These are phyloP conservation scores for Coriolopsis trogii DNA, from an alignment of 1,284 basidiomycete species.

Conservation along the genomic window DNA sequence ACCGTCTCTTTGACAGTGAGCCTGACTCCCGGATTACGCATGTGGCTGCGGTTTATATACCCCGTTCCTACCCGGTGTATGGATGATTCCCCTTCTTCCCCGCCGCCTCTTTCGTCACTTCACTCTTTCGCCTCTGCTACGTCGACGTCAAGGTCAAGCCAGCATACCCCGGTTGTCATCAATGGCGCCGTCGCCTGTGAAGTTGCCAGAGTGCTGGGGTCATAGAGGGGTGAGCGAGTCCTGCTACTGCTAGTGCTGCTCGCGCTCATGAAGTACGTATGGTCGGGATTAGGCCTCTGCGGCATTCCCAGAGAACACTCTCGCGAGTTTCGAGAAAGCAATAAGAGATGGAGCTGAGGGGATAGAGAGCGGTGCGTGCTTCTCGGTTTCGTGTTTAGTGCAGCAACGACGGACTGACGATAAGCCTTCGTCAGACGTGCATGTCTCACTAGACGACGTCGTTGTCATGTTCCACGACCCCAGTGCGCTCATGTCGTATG, in stretches of 20 bases:
- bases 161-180: neutral
- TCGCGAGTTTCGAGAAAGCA: slow-evolving; percentile 91
- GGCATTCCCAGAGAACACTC: slow-evolving; percentile 89
- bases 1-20: too few species aligned
- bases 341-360: slow-evolving; percentile 93
- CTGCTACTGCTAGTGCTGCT: neutral
- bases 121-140: too few species aligned
- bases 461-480: slow-evolving; percentile 98
- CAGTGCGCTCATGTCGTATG: slow-evolving; percentile 47
- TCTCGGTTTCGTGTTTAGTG: too few species aligned
- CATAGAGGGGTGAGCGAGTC: slow-evolving; percentile 81
- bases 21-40: too few species aligned
- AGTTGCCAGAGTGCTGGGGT: slow-evolving; percentile 81
- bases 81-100: too few species aligned
- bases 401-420: slow-evolving; percentile 26
- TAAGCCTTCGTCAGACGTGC: slow-evolving; percentile 73
- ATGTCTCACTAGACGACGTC: slow-evolving; percentile 88
- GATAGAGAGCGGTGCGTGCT: slow-evolving; percentile 85
- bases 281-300: slow-evolving; percentile 81
- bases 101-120: too few species aligned
- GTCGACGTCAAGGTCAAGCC: too few species aligned
- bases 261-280: slow-evolving; percentile 5
- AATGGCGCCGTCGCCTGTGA: slow-evolving; percentile 14
- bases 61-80: too few species aligned
- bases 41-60: too few species aligned